These are phyloP conservation scores for Trypanosoma avium DNA, from an alignment of 208 protist species.

Conservation along the genomic window DNA sequence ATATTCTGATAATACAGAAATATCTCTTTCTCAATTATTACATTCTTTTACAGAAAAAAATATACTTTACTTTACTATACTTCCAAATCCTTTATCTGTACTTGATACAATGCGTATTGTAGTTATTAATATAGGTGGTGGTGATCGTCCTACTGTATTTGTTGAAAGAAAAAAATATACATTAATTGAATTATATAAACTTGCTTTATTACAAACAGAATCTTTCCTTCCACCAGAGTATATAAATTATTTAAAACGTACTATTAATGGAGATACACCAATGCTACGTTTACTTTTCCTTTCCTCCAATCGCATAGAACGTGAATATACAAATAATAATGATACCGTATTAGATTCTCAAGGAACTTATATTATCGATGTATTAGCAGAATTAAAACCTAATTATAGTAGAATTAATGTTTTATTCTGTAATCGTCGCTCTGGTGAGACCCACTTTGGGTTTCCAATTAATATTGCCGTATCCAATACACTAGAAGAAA, in stretches of 20 bases:
- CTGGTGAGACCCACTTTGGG: slow-evolving; percentile 63
- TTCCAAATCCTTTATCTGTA: slow-evolving; percentile 12
- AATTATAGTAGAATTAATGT: slow-evolving; percentile 49
- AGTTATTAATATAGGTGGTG: slow-evolving; percentile 18
- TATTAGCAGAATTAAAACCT: slow-evolving; percentile 14
- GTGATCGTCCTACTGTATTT: slow-evolving; percentile 7
- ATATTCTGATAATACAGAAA: neutral
- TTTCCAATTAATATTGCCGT: slow-evolving; percentile 64
- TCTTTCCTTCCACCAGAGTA: neutral
- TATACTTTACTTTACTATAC: neutral
- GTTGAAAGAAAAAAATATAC: slow-evolving; percentile 9
- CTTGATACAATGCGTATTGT: slow-evolving; percentile 14
- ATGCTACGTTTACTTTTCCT: slow-evolving; percentile 15
- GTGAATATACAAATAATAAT: neutral
- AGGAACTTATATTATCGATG: slow-evolving; percentile 21
- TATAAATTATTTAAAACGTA: neutral
- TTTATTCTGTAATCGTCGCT: slow-evolving; percentile 61
- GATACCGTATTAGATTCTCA: neutral
- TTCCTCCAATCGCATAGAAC: neutral
- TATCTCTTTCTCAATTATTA: neutral
- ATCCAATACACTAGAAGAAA: slow-evolving; percentile 38
- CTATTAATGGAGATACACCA: neutral
- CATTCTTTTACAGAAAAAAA: neutral
- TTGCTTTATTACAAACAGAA: slow-evolving; percentile 9
- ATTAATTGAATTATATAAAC: slow-evolving; percentile 8